A percentile compares a stretch with the other conserved stretches of the same genome.
phyloP scores from a whole-genome alignment of 1,284 basidiomycete genomes.

The Thecaphora frezii region DNA sequence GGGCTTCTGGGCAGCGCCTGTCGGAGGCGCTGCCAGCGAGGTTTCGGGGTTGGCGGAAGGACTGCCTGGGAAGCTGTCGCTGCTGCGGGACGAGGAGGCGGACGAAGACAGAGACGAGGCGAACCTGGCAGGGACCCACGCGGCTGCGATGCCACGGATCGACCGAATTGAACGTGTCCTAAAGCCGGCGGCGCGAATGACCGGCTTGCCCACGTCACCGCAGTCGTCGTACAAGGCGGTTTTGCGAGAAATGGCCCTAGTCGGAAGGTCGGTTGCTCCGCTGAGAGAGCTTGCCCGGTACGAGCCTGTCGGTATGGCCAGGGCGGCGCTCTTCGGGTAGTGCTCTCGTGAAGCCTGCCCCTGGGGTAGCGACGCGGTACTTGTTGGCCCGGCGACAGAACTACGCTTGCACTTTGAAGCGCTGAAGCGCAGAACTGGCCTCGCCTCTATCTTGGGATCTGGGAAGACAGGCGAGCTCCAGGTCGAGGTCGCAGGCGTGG shows the following conservation, averaged over 20 bases:
- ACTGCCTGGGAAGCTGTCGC: neutral
- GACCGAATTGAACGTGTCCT: slow-evolving; percentile 29
- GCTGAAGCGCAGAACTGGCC: too few species aligned
- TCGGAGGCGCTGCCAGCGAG: slow-evolving; percentile 2
- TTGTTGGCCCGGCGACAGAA: too few species aligned
- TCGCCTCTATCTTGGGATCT: neutral
- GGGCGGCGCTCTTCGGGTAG: neutral
- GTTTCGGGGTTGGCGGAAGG: neutral
- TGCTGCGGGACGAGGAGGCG: slow-evolving; percentile 2
- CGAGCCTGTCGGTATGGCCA: neutral
- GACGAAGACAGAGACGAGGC: slow-evolving; percentile 12
- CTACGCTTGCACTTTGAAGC: too few species aligned
- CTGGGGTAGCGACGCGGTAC: neutral
- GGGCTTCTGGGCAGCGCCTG: slow-evolving; percentile 1
- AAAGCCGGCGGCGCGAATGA: slow-evolving; percentile 10
- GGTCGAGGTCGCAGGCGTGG: neutral
- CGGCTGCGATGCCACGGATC: slow-evolving; percentile 23
- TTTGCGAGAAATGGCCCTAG: neutral
- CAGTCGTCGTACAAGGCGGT: neutral
- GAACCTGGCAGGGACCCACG: slow-evolving; percentile 28
- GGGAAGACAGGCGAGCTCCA: neutral
- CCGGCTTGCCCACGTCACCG: neutral
- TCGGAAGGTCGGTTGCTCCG: too few species aligned
- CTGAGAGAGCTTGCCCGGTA: neutral
- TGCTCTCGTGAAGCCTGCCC: neutral